A percentile compares a stretch with the other conserved stretches of the same genome.
These are phyloP conservation scores for Thielaviopsis populi DNA, from an alignment of 2,329 filamentous ascomycete species.

Conservation along the genomic window DNA sequence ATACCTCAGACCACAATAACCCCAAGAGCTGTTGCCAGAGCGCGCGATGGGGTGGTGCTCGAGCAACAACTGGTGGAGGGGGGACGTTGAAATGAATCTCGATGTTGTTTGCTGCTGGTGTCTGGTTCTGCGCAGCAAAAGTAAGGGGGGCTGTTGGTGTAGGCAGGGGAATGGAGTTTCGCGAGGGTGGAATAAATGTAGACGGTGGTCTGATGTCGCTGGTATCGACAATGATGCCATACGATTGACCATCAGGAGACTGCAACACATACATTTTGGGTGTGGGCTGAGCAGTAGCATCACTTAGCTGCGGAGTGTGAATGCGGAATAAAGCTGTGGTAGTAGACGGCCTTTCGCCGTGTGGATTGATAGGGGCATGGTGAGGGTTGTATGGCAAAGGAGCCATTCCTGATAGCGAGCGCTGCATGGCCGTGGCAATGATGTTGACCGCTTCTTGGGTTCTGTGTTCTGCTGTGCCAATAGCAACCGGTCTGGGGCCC, in stretches of 20 bases:
- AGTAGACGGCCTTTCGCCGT: background rate
- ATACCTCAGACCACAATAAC: conserved; percentile 44
- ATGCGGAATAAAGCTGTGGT: conserved; percentile 7
- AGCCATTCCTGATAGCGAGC: conserved; percentile 4
- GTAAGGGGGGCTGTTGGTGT: background rate
- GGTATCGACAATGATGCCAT: conserved; percentile 11
- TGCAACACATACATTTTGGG: conserved; percentile 11
- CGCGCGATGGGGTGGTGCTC: conserved; percentile 2
- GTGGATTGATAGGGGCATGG: background rate
- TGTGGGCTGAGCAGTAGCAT: background rate
- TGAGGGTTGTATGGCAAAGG: background rate
- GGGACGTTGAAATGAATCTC: background rate
- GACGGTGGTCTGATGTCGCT: conserved; percentile 1
- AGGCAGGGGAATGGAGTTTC: background rate
- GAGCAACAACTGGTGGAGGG: background rate
- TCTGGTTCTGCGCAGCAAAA: background rate
- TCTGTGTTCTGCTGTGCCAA: conserved; percentile 1
- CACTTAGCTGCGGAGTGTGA: conserved; percentile 11
- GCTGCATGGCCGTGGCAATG: conserved; percentile 15
- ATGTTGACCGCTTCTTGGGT: conserved; percentile 15
- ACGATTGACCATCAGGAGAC: conserved; percentile 8
- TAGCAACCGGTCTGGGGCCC: background rate
- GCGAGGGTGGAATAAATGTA: background rate
- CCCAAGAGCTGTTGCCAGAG: conserved; percentile 24
- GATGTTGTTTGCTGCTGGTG: background rate